Base-by-base conservation (phyloP, 768 basidiomycete genomes). In the Suillus paluster region DNA sequence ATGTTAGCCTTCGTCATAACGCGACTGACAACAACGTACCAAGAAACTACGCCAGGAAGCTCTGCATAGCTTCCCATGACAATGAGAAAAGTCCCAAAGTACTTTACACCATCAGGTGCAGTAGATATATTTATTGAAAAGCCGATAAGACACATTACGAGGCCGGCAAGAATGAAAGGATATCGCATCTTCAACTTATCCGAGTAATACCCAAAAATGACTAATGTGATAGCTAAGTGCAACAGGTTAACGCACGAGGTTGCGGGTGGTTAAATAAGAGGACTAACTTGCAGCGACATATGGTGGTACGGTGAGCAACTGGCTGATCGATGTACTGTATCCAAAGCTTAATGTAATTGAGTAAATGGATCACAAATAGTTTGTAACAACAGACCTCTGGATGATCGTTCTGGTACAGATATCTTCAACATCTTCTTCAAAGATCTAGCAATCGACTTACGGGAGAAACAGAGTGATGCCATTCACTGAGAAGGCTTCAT, bases 21-120 rank as follows among this genome's bases (percentile, higher is more conserved):
- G 19, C 42, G 17, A 23, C 21, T 38, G 49, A 4, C 10, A 33
- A 44, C 10, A 23, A 66, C 77, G 14, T 52, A 88, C 89, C 89
- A 91, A 23, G 86, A 79, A 14, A 88, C 75, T 1, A 87, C 70
- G 11, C 85, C 87, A 14, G 90, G 87, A 64, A 87, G 80, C 0
- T 80, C 76, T 2, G 85, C 80, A 63, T 87, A 90, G 44, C 80
- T 79, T n/a, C 90, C 90, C 1, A 79, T 78, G 8, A 90, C 87
- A 27, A 82, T 80, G 59, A 89, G 81, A 78, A 86, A 90, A 0
- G 85, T 89, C 3, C 88, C 88, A 63, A 88, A 86, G 70, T 90
- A 90, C 71, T 90, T 88, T n/a, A 79, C 85, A 1, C 86, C 85
- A 60, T 70, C 68, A 67, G 70, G 1, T 79, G 74, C 83, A 33